Percentiles rank a stretch among this genome's conserved stretches.
Conservation (phyloP, 169 alveolate genomes). For the Plasmodium ovale region DNA sequence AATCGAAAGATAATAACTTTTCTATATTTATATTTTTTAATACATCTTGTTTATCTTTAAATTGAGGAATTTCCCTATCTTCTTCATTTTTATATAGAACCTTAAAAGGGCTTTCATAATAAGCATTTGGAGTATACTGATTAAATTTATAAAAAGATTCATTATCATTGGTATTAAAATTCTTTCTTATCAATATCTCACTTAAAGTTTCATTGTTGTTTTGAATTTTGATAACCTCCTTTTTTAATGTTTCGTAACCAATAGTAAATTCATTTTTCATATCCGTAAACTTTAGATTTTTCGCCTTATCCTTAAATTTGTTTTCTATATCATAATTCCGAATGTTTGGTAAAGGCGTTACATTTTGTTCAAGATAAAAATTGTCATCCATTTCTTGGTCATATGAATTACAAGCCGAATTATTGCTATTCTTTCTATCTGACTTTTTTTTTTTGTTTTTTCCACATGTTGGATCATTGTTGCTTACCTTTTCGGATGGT, state of each 20-base stretch:
- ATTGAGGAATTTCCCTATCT: slow-evolving; percentile 5
- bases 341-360: slow-evolving; percentile 40
- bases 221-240: slow-evolving; percentile 62
- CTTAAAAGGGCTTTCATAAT: slow-evolving; percentile 68
- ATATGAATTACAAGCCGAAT: background rate
- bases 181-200: slow-evolving; percentile 65
- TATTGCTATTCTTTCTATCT: background rate
- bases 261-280: slow-evolving; percentile 38
- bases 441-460: background rate
- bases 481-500: background rate
- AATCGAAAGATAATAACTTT: slow-evolving; percentile 49
- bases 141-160: slow-evolving; percentile 7
- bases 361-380: slow-evolving; percentile 32
- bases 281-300: slow-evolving; percentile 54
- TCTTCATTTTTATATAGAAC: slow-evolving; percentile 59
- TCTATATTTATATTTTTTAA: slow-evolving; percentile 33
- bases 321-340: slow-evolving; percentile 3
- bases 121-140: slow-evolving; percentile 34
- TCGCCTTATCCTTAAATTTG: slow-evolving; percentile 18
- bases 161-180: slow-evolving; percentile 47
- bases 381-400: background rate
- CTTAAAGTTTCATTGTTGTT: slow-evolving; percentile 66
- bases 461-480: background rate
- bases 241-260: slow-evolving; percentile 64
- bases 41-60: slow-evolving; percentile 61